Percentiles rank a stretch among this genome's conserved stretches.
These are phyloP conservation scores for Metarhizium album DNA, from an alignment of 2,329 filamentous ascomycete species.

Conservation along the genomic window DNA sequence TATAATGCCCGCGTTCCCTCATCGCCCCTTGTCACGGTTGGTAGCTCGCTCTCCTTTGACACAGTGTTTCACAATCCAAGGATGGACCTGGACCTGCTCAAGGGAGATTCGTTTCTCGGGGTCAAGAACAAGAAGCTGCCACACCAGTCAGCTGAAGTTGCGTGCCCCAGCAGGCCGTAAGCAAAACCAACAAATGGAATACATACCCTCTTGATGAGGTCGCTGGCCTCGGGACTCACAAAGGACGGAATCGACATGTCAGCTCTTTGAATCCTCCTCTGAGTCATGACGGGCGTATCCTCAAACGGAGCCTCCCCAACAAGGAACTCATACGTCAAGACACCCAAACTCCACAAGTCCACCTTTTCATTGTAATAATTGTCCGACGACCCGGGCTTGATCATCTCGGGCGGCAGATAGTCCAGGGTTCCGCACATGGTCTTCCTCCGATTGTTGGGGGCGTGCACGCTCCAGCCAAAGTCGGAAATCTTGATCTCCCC, in stretches of 20 bases:
- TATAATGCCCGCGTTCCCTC: constrained; percentile 11
- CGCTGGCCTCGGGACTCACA: constrained; percentile 79
- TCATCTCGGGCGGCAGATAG: constrained; percentile 97
- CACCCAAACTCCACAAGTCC: constrained; percentile 90
- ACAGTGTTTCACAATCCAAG: constrained; percentile 97
- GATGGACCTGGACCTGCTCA: constrained; percentile 79
- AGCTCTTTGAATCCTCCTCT: constrained; percentile 73
- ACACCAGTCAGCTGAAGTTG: constrained; percentile 13
- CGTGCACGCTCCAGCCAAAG: constrained; percentile 97
- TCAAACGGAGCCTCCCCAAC: constrained; percentile 96
- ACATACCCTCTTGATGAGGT: constrained; percentile 81
- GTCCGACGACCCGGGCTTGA: constrained; percentile 67
- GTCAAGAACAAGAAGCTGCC: constrained; percentile 74
- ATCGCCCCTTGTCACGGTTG: constrained; percentile 35
- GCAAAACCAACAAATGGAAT: background rate
- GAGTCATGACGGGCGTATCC: constrained; percentile 89
- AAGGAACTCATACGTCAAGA: constrained; percentile 91
- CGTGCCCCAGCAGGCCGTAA: no score
- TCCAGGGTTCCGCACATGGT: constrained; percentile 97
- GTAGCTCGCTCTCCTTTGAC: constrained; percentile 47
- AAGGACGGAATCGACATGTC: constrained; percentile 91
- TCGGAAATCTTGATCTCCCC: constrained; percentile 98
- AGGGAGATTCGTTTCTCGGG: constrained; percentile 88
- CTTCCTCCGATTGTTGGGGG: constrained; percentile 83
- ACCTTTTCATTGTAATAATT: constrained; percentile 94